Base-by-base conservation (phyloP, 768 basidiomycete genomes). In the Amanita thiersii region DNA sequence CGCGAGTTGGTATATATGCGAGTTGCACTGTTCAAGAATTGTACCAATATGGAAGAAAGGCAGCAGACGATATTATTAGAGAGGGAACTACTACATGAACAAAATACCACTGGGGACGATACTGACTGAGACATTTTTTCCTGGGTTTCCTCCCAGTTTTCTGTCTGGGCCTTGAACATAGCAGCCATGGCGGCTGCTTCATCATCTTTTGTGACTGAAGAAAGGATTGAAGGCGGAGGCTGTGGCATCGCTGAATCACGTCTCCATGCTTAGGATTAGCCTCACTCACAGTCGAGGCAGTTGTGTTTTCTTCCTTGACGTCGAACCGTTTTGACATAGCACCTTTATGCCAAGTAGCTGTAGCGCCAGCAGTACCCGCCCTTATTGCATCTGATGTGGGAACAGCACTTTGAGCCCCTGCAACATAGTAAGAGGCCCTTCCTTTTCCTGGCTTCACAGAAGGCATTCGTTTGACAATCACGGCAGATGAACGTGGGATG, bases 91-190 rank as follows among this genome's bases (percentile, higher is more conserved):
- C 78, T 80, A 82, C 74, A 66, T 61, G 64, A 60, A 75, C 64
- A 73, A 69, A 66, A 72, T 61, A 66, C 69, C 66, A 59, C 54
- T 53, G 61, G 58, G 73, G 72, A 70, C 68, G 66, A 78, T 70
- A 92, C 93, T 72, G 72, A 99, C 96, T 90, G 83, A 59, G 92
- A 86, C 93, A 99, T 97, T 75, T 94, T 91, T 74, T 97, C 92
- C 69, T 97, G 91, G 57, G 92, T 85, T 75, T 93, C 87, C 70
- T 96, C 86, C 96, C 94, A 99, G 63, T 92, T 88, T 49, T 87
- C 81, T 29, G 81, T 81, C 64, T 91, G 87, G 46, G 86, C 86
- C 62, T 88, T 84, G 61, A 98, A 93, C 88, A 99, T 96, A 52
- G 93, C 93, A n/a, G 84, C 86, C 73, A 99, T 87, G 25, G 89